phyloP scores from a whole-genome alignment of 2,329 filamentous ascomycete genomes.

The Botrytis deweyae region DNA sequence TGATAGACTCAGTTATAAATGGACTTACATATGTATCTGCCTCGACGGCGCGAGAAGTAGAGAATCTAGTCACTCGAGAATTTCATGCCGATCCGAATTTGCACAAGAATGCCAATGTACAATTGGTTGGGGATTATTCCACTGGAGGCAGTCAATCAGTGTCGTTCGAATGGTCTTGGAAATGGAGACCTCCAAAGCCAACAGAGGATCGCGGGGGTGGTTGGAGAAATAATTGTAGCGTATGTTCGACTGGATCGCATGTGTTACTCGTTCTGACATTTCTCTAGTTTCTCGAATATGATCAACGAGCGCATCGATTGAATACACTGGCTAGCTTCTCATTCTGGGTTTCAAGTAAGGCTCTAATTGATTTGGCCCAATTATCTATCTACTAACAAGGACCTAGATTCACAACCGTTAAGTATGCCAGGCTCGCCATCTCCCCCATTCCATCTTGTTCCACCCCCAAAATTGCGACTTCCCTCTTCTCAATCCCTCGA shows the following conservation, averaged over 20 bases:
- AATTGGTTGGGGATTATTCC: constrained; percentile 86
- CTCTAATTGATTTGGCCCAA: not conserved
- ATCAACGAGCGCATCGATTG: constrained; percentile 84
- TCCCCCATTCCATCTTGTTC: constrained; percentile 68
- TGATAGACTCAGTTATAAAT: constrained; percentile 73
- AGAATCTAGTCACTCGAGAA: constrained; percentile 90
- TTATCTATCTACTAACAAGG: constrained; percentile 31
- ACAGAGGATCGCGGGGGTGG: constrained; percentile 82
- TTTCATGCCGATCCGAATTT: constrained; percentile 97
- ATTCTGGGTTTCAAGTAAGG: constrained; percentile 86
- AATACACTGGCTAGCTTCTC: constrained; percentile 89
- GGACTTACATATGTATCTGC: constrained; percentile 92
- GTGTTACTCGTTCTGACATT: constrained; percentile 27
- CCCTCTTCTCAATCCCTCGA: constrained; percentile 87
- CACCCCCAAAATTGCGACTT: constrained; percentile 74
- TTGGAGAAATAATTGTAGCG: constrained; percentile 94
- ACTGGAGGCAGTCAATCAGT: constrained; percentile 82
- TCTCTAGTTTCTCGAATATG: constrained; percentile 87
- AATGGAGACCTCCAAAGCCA: constrained; percentile 86
- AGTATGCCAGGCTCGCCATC: constrained; percentile 66
- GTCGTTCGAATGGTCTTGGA: constrained; percentile 94
- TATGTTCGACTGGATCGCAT: constrained; percentile 44
- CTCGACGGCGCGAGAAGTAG: constrained; percentile 80
- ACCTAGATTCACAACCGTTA: constrained; percentile 39
- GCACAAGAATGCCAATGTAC: constrained; percentile 95